phyloP scores from a whole-genome alignment of 768 basidiomycete species.

The Cytidiella melzeri region DNA sequence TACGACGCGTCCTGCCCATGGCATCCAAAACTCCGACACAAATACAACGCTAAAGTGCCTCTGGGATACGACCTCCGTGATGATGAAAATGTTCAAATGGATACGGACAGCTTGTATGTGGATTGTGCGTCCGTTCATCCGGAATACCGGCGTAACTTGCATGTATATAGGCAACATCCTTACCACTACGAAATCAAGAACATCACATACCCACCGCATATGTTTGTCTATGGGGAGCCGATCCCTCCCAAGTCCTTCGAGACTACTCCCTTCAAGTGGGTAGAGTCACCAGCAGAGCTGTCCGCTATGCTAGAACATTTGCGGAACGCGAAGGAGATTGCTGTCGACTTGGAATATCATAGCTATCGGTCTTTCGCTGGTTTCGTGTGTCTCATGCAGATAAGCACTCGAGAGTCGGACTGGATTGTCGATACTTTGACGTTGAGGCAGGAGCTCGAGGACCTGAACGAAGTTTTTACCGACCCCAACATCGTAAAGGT shows the following conservation, averaged over 20 bases:
- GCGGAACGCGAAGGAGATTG: constrained; percentile 67
- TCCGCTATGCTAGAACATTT: constrained; percentile 62
- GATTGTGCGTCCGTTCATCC: background rate
- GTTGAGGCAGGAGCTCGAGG: constrained; percentile 67
- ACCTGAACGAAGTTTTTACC: constrained; percentile 78
- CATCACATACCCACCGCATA: constrained; percentile 60
- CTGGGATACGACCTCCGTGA: constrained; percentile 55
- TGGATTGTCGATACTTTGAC: constrained; percentile 82
- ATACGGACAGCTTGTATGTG: constrained; percentile 27
- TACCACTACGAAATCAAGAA: constrained; percentile 84
- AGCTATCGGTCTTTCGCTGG: constrained; percentile 79
- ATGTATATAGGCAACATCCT: constrained; percentile 45
- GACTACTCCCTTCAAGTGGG: constrained; percentile 62
- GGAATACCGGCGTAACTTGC: background rate
- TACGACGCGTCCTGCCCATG: constrained; percentile 56
- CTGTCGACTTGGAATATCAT: constrained; percentile 94
- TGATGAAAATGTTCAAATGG: constrained; percentile 20
- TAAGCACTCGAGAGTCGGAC: constrained; percentile 78
- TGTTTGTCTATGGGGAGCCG: constrained; percentile 52
- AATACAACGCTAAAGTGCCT: constrained; percentile 81
- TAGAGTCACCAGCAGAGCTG: constrained; percentile 53
- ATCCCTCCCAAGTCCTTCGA: constrained; percentile 54
- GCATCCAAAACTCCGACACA: constrained; percentile 64
- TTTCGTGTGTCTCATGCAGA: constrained; percentile 91
- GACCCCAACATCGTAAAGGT: constrained; percentile 85